Percentiles rank a stretch among this genome's conserved stretches.
These are phyloP conservation scores for Acer yangbiense DNA, from an alignment of 345 rosid genomes.

Conservation along the genomic window DNA sequence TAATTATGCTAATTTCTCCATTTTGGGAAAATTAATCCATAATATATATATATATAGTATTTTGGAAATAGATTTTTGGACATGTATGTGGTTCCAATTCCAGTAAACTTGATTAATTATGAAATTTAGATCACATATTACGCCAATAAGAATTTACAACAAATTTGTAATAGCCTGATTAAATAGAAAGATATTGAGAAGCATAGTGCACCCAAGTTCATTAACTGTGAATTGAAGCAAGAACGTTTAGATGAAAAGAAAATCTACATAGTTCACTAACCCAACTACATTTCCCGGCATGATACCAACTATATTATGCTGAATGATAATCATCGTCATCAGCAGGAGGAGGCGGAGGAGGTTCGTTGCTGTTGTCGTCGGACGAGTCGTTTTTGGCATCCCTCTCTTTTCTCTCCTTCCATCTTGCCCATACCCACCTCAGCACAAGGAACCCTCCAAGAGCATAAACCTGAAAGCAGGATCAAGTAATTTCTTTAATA, in stretches of 20 bases:
- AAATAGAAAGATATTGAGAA: not conserved
- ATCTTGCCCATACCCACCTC: conserved; percentile 87
- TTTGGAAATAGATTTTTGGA: no score
- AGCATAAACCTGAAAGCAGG: conserved; percentile 66
- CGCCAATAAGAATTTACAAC: no score
- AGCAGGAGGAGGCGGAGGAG: conserved; percentile 30
- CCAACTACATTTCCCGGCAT: not conserved
- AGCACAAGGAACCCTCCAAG: conserved; percentile 76
- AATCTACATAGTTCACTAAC: not conserved
- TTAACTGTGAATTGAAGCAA: not conserved
- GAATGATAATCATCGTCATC: conserved; percentile 28
- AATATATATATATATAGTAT: no score
- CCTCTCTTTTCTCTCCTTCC: conserved; percentile 80
- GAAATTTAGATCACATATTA: no score
- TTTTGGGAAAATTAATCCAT: no score
- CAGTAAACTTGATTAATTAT: no score
- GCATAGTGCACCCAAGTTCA: not conserved
- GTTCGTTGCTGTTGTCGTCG: conserved; percentile 26
- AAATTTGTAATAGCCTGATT: no score
- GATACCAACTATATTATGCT: not conserved
- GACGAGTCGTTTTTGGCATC: conserved; percentile 39
- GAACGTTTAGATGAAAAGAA: not conserved
- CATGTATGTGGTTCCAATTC: no score
- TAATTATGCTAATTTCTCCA: no score
- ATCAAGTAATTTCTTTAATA: conserved; percentile 11